These are phyloP conservation scores for Pythium apleroticum DNA, from an alignment of 352 stramenopile species.

Conservation along the genomic window DNA sequence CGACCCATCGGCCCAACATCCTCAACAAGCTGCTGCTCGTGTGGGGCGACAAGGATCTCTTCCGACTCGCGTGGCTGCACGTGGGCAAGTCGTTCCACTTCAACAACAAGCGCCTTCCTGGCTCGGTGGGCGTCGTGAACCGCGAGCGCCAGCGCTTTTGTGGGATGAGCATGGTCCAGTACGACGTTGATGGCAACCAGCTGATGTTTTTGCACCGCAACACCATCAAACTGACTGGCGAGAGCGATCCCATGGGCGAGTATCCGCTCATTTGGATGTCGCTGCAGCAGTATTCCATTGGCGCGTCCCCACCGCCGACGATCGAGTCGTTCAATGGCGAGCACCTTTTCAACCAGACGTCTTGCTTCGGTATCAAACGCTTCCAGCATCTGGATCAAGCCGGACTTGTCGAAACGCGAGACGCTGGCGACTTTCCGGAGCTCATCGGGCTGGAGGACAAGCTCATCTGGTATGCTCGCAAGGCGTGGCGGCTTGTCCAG, in stretches of 20 bases:
- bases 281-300: constrained; percentile 42
- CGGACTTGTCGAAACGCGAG: constrained; percentile 6
- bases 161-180: constrained; percentile 36
- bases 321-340: constrained; percentile 61
- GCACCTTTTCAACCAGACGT: constrained; percentile 64
- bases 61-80: constrained; percentile 30
- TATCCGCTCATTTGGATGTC: constrained; percentile 39
- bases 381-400: constrained; percentile 21
- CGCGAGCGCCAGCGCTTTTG: constrained; percentile 25
- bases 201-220: constrained; percentile 35
- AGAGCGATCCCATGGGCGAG: constrained; percentile 16
- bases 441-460: constrained; percentile 24
- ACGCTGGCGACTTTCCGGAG: background rate
- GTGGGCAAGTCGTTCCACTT: constrained; percentile 23
- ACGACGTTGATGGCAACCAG: constrained; percentile 22
- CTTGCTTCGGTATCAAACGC: constrained; percentile 66
- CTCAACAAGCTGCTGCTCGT: constrained; percentile 28
- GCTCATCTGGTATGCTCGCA: constrained; percentile 16
- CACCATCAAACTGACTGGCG: constrained; percentile 58
- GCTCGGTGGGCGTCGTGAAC: constrained; percentile 27
- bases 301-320: constrained; percentile 28
- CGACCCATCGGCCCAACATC: constrained; percentile 26
- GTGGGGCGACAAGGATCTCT: constrained; percentile 38
- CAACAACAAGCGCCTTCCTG: constrained; percentile 25
- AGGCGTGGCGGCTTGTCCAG: constrained; percentile 11